Conservation (phyloP, 2,329 filamentous ascomycete genomes). For the Verticillium tricorpus region DNA sequence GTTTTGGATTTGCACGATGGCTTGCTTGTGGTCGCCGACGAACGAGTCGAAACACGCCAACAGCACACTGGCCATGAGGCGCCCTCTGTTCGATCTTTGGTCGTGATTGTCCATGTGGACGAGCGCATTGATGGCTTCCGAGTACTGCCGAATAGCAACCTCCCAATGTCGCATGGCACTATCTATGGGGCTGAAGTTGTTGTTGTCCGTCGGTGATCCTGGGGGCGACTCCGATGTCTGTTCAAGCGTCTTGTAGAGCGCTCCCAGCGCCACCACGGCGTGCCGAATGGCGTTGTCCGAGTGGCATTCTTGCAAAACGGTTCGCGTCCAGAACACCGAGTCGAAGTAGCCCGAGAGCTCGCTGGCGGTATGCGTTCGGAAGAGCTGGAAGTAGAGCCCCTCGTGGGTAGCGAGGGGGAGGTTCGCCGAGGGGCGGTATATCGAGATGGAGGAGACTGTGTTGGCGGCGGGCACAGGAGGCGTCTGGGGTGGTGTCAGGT, state of each 20-base stretch:
- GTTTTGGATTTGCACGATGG: slow-evolving; percentile 57
- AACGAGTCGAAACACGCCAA: slow-evolving; percentile 67
- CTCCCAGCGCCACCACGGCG: slow-evolving; percentile 61
- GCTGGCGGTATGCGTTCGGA: slow-evolving; percentile 55
- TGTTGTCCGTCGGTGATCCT: slow-evolving; percentile 33
- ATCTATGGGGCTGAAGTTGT: slow-evolving; percentile 24
- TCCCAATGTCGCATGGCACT: slow-evolving; percentile 50
- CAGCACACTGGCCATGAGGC: slow-evolving; percentile 61
- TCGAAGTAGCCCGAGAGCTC: slow-evolving; percentile 66
- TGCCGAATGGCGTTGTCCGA: slow-evolving; percentile 57
- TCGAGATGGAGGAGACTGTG: slow-evolving; percentile 22
- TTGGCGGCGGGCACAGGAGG: slow-evolving; percentile 21
- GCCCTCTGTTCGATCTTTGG: slow-evolving; percentile 43
- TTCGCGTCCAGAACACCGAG: slow-evolving; percentile 59
- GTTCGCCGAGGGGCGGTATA: slow-evolving; percentile 37
- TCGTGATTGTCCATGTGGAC: slow-evolving; percentile 37
- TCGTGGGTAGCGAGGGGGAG: slow-evolving; percentile 49
- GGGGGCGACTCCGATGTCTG: slow-evolving; percentile 48
- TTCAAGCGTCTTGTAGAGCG: slow-evolving; percentile 63
- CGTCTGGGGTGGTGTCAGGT: slow-evolving; percentile 26
- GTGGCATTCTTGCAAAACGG: slow-evolving; percentile 60
- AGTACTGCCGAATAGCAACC: slow-evolving; percentile 56
- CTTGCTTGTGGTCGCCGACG: slow-evolving; percentile 57
- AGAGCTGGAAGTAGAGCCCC: slow-evolving; percentile 57
- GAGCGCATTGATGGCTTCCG: slow-evolving; percentile 49